Percentiles rank a stretch among this genome's conserved stretches.
Evolutionary conservation across 139 green algal genomes (phyloP).

Genomic region (Spirogloea muscicola): DNA sequence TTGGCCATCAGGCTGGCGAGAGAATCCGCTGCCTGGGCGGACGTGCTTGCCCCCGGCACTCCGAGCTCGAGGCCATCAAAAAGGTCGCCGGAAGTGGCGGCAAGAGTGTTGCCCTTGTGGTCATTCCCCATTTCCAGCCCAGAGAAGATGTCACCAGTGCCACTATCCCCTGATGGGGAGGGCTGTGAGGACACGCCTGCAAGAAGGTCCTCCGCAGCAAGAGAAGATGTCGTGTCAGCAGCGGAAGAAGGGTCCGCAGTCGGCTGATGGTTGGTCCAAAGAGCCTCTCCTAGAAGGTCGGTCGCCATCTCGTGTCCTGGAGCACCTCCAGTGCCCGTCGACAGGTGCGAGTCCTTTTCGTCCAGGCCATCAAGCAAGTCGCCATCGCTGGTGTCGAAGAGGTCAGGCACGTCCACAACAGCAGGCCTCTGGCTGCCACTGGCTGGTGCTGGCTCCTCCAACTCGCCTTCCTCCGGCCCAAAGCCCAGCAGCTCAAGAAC

Average conservation of each 20-base stretch:
- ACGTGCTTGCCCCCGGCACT: no score
- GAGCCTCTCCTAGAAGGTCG: not conserved
- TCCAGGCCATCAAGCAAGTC: not conserved
- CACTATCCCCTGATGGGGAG: not conserved
- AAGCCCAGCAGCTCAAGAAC: constrained; percentile 5
- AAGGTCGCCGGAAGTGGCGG: no score
- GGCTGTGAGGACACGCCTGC: not conserved
- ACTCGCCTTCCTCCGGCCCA: not conserved
- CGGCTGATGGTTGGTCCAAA: constrained; percentile 2
- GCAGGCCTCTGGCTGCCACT: no score
- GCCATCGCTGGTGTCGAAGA: constrained; percentile 2
- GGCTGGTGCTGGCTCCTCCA: no score
- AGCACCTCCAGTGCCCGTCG: not conserved
- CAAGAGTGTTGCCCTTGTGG: no score
- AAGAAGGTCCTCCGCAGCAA: not conserved
- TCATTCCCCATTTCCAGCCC: not conserved
- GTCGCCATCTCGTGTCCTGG: not conserved
- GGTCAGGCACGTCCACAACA: not conserved
- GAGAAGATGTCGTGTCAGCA: not conserved
- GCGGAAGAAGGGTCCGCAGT: not conserved
- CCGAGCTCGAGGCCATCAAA: no score
- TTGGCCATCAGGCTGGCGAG: no score
- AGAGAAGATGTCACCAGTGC: not conserved
- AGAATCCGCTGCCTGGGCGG: no score
- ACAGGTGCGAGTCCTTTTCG: not conserved